phyloP scores from a whole-genome alignment of 345 rosid genomes.

The Salix udensis region DNA sequence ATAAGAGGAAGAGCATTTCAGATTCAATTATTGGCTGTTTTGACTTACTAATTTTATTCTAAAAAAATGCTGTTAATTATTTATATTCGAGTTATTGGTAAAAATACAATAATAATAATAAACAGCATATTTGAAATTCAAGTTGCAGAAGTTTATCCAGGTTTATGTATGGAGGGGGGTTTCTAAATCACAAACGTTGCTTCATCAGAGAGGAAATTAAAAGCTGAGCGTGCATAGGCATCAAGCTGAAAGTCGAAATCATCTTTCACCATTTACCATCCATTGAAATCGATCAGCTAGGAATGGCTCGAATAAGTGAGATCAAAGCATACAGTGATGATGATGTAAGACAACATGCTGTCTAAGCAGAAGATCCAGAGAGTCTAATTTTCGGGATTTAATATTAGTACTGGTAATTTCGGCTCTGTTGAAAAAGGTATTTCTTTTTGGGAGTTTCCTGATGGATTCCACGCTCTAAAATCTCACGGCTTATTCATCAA shows the following conservation, averaged over 20 bases:
- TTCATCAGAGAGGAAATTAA: neutral
- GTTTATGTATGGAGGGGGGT: no score
- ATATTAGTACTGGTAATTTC: no score
- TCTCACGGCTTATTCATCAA: neutral
- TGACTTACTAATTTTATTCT: neutral
- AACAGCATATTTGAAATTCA: neutral
- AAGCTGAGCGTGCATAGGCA: neutral
- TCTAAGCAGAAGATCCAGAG: neutral
- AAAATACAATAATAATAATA: no score
- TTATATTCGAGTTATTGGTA: neutral
- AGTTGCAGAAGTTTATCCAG: neutral
- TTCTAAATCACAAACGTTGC: neutral
- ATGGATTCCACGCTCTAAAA: neutral
- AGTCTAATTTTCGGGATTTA: neutral
- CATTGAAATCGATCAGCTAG: neutral
- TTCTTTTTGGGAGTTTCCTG: no score
- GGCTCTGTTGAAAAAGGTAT: no score
- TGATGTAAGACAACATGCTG: neutral
- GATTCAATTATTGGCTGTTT: neutral
- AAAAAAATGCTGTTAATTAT: neutral
- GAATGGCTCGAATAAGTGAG: neutral
- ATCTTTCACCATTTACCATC: neutral
- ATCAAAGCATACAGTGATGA: neutral
- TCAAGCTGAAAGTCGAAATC: neutral
- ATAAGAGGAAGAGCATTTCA: neutral